Evolutionary conservation across 1,284 basidiomycete species (phyloP).

Genomic region (Veloporphyrellus conicus): DNA sequence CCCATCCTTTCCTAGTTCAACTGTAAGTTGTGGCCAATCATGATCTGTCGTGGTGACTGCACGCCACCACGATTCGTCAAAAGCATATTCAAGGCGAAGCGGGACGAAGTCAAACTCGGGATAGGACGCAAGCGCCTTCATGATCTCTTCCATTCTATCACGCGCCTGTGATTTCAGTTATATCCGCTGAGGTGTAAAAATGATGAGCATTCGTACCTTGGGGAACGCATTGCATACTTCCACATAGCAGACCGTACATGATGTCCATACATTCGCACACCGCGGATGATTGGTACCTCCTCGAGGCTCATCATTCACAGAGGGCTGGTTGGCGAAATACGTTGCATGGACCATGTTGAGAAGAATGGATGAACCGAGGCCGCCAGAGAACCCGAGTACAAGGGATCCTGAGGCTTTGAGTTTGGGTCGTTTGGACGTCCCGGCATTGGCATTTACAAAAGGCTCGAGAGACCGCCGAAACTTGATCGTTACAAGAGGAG

Average conservation of each 20-base stretch:
- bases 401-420: slow-evolving; percentile 66
- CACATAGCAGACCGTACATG: slow-evolving; percentile 61
- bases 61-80: slow-evolving; percentile 66
- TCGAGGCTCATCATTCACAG: slow-evolving; percentile 31
- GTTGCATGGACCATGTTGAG: slow-evolving; percentile 62
- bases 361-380: slow-evolving; percentile 66
- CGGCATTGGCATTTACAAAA: slow-evolving; percentile 47
- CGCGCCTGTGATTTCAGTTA: slow-evolving; percentile 40
- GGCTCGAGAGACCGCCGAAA: slow-evolving; percentile 66
- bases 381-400: slow-evolving; percentile 67
- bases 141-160: slow-evolving; percentile 54
- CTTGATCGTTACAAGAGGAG: slow-evolving; percentile 54
- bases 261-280: slow-evolving; percentile 59
- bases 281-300: slow-evolving; percentile 66
- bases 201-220: slow-evolving; percentile 44
- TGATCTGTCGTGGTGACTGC: slow-evolving; percentile 35
- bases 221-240: slow-evolving; percentile 61
- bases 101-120: slow-evolving; percentile 55
- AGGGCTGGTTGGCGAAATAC: slow-evolving; percentile 47
- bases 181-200: slow-evolving; percentile 7
- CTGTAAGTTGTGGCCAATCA: slow-evolving; percentile 29
- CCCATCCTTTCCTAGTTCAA: slow-evolving; percentile 54
- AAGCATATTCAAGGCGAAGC: slow-evolving; percentile 66
- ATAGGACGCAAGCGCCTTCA: slow-evolving; percentile 43
- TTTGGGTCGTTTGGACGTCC: slow-evolving; percentile 42